Conservation (phyloP, 2,329 filamentous ascomycete genomes). For the Byssothecium circinans region DNA sequence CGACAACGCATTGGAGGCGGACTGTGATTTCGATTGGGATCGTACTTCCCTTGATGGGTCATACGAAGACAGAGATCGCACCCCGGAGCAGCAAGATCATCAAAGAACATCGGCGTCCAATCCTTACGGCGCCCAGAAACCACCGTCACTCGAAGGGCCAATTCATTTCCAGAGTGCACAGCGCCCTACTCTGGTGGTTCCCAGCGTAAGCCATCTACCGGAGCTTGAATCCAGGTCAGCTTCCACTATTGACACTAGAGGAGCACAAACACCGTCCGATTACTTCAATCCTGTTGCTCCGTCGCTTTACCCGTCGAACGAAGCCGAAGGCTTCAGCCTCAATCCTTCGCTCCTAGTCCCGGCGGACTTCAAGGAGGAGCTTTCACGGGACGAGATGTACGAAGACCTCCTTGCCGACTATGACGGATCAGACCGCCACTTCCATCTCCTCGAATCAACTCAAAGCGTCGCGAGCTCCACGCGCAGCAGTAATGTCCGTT, state of each 20-base stretch:
- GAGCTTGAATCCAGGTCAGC: slow-evolving; percentile 40
- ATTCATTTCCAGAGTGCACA: slow-evolving; percentile 19
- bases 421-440: slow-evolving; percentile 51
- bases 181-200: slow-evolving; percentile 31
- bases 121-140: slow-evolving; percentile 6
- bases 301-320: slow-evolving; percentile 11
- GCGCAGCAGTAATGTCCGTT: slow-evolving; percentile 54
- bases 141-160: slow-evolving; percentile 3
- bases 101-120: slow-evolving; percentile 6
- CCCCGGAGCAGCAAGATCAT: slow-evolving; percentile 15
- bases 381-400: slow-evolving; percentile 37
- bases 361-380: slow-evolving; percentile 37
- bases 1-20: slow-evolving; percentile 62
- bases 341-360: slow-evolving; percentile 42
- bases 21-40: slow-evolving; percentile 63
- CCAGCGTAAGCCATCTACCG: slow-evolving; percentile 31
- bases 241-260: slow-evolving; percentile 30
- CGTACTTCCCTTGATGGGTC: slow-evolving; percentile 31
- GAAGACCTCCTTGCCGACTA: slow-evolving; percentile 46
- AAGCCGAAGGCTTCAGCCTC: slow-evolving; percentile 40
- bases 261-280: slow-evolving; percentile 34
- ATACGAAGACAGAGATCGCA: slow-evolving; percentile 41
- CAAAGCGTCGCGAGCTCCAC: slow-evolving; percentile 46
- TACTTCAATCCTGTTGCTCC: slow-evolving; percentile 16
- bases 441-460: slow-evolving; percentile 47